Percentiles rank a stretch among this genome's conserved stretches.
These are phyloP conservation scores for Cladosporium oxysporum DNA, from an alignment of 2,329 filamentous ascomycete genomes.

Conservation along the genomic window DNA sequence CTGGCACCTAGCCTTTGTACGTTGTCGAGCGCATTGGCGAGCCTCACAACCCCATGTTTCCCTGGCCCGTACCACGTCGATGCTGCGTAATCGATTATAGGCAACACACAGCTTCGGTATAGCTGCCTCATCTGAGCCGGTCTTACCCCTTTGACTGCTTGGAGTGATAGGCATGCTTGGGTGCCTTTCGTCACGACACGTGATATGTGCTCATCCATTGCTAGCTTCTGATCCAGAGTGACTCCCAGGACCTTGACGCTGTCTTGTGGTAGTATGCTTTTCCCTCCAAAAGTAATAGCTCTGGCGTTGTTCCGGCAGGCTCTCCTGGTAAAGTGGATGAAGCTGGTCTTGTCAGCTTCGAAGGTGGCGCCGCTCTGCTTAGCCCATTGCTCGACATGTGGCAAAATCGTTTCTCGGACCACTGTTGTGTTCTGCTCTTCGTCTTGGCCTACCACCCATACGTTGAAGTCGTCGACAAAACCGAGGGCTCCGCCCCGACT, in stretches of 20 bases:
- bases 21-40: too few species aligned
- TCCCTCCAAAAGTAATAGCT: not conserved
- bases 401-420: not conserved
- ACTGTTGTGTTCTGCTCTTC: not conserved
- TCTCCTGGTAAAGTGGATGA: not conserved
- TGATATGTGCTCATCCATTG: not conserved
- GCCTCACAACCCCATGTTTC: too few species aligned
- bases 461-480: conserved; percentile 10
- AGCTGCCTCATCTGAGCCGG: not conserved
- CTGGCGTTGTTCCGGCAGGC: not conserved
- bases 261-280: not conserved
- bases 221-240: not conserved
- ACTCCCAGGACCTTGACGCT: not conserved
- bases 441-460: not conserved
- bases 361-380: not conserved
- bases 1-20: too few species aligned
- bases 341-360: conserved; percentile 2
- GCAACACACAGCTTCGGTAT: not conserved
- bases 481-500: conserved; percentile 24
- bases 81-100: not conserved
- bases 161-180: not conserved
- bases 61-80: too few species aligned
- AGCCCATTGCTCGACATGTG: not conserved
- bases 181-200: not conserved
- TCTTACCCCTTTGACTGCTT: not conserved